Evolutionary conservation across 257 asterid genomes (phyloP), one percentile per base, ranked within the genome.

Genomic region (Nicotiana attenuata): DNA sequence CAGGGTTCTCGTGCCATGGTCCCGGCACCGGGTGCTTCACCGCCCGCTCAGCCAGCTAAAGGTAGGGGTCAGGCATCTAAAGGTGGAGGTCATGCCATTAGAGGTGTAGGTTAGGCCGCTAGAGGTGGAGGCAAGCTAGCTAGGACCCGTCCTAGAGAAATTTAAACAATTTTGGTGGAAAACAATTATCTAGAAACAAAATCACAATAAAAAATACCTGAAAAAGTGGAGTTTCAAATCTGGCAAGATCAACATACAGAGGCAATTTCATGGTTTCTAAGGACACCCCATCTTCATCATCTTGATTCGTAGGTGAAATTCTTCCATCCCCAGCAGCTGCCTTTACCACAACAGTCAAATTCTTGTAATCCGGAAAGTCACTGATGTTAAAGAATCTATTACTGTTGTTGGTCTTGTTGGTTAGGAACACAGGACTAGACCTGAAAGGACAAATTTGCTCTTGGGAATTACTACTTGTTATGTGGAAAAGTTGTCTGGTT

Each of bases 211-310:
- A 41, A 63, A 60, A 55, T 28, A 92, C 98, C 98, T 95, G 99
- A 88, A 95, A 93, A 60, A 93, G 90, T 84, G 93, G 78, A n/a
- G 91, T 85, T 85, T 93, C 99, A 60, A 95, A 95, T 87, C 96
- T 88, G 61, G 89, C 82, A 14, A 95, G 80, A 77, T 93, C 97
- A 59, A 89, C 90, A 81, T 95, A 78, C 3, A 80, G 50, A 10
- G 99, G 98, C 57, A 95, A 92, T 53, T 93, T 95, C 97, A 95
- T 84, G 81, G 99, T 92, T 29, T 97, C 98, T 64, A 93, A 82
- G 52, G 98, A 90, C 81, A 92, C 94, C 10, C 99, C 99, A 9
- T 90, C 97, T 6, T 90, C 95, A 29, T 81, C 89, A 45, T 81
- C 83, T 78, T 78, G 24, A 31, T 67, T 69, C 1, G 77, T 50